Percentiles rank a stretch among this genome's conserved stretches.
These are phyloP conservation scores for Cystofilobasidium macerans DNA, from an alignment of 768 basidiomycete genomes.

Conservation along the genomic window DNA sequence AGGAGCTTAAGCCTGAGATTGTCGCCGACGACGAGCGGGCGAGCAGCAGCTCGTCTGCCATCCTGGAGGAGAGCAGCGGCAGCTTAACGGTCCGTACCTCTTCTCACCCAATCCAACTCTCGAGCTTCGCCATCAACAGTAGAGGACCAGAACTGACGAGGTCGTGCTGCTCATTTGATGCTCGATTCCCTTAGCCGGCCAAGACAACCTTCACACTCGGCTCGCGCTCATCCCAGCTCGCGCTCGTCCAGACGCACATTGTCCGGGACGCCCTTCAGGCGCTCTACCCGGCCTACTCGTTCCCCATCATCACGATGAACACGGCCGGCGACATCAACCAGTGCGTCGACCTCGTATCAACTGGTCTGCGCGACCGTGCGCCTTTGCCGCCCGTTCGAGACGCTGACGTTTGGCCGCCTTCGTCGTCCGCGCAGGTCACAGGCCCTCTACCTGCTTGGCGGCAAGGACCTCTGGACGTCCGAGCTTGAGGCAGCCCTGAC, in stretches of 20 bases:
- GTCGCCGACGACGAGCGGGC: neutral
- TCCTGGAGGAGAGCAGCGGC: neutral
- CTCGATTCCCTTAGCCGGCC: neutral
- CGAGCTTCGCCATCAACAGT: neutral
- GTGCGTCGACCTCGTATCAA: slow-evolving; percentile 23
- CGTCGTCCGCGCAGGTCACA: slow-evolving; percentile 11
- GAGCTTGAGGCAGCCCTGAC: slow-evolving; percentile 81
- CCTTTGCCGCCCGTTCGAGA: too few species aligned
- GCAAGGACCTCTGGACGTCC: slow-evolving; percentile 74
- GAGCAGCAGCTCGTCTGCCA: neutral
- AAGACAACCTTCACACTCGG: slow-evolving; percentile 50
- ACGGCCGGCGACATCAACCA: slow-evolving; percentile 83
- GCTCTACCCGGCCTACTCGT: slow-evolving; percentile 46
- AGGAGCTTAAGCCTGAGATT: slow-evolving; percentile 10
- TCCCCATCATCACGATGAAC: slow-evolving; percentile 53
- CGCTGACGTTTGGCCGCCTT: neutral
- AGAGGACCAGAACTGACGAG: neutral
- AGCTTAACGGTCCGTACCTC: neutral
- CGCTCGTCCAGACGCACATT: slow-evolving; percentile 76
- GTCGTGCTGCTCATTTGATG: neutral
- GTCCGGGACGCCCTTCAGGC: slow-evolving; percentile 56
- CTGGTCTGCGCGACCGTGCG: neutral
- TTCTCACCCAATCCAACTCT: neutral
- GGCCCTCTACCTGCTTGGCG: slow-evolving; percentile 23
- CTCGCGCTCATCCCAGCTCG: slow-evolving; percentile 76